phyloP scores from a whole-genome alignment of 1,284 basidiomycete genomes.

The Pulveroboletus ridleyi region DNA sequence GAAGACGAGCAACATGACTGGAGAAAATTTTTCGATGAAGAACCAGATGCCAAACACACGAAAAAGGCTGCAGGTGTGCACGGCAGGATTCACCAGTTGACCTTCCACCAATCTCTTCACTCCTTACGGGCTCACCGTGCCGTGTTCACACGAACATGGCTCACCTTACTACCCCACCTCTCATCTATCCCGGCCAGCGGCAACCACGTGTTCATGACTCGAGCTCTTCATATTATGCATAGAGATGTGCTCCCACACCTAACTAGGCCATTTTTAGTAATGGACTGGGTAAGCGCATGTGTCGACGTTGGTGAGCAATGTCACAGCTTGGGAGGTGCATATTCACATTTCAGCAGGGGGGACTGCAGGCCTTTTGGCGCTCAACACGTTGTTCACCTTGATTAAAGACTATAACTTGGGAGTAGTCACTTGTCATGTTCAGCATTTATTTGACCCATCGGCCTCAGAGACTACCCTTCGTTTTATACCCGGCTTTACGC shows the following conservation, averaged over 20 bases:
- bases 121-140: constrained; percentile 76
- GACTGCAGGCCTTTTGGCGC: constrained; percentile 86
- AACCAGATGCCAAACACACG: constrained; percentile 44
- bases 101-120: constrained; percentile 79
- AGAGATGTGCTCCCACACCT: constrained; percentile 86
- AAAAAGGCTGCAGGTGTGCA: constrained; percentile 45
- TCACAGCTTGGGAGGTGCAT: background rate
- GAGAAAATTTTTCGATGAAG: constrained; percentile 83
- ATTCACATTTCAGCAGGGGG: constrained; percentile 62
- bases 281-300: constrained; percentile 94
- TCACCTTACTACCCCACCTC: constrained; percentile 70
- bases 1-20: constrained; percentile 73
- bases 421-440: constrained; percentile 38
- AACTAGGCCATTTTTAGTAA: constrained; percentile 81
- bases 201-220: constrained; percentile 55
- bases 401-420: constrained; percentile 95
- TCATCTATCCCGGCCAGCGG: constrained; percentile 47
- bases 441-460: constrained; percentile 8
- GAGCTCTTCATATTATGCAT: constrained; percentile 84
- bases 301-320: constrained; percentile 78
- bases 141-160: constrained; percentile 83
- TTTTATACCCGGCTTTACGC: constrained; percentile 96
- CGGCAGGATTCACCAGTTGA: constrained; percentile 66
- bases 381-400: constrained; percentile 92
- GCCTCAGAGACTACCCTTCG: constrained; percentile 87